Evolutionary conservation across 768 basidiomycete genomes (phyloP).

Genomic region (Leccinum ochraceum): DNA sequence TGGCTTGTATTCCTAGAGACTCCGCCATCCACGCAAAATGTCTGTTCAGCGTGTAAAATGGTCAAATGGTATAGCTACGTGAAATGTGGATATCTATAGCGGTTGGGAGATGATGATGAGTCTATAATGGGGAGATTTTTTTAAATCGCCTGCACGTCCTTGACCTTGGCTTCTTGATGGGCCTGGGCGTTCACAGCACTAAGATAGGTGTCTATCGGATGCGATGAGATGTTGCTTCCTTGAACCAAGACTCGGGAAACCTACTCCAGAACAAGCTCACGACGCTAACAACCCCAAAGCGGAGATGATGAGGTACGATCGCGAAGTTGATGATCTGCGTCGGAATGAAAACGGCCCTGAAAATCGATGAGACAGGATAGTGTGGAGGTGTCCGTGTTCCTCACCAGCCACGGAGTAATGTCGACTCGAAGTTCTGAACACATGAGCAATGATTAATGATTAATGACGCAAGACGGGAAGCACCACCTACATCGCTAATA

Average conservation of each 20-base stretch:
- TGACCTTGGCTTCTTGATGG: slow-evolving; percentile 4
- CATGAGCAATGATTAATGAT: neutral
- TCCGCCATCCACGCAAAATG: neutral
- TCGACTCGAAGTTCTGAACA: slow-evolving; percentile 67
- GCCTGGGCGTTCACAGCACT: slow-evolving; percentile 51
- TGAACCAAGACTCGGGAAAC: slow-evolving; percentile 30
- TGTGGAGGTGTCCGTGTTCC: slow-evolving; percentile 8
- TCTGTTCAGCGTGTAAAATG: neutral
- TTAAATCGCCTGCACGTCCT: slow-evolving; percentile 4
- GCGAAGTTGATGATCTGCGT: slow-evolving; percentile 80
- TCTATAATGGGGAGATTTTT: neutral
- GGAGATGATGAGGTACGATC: slow-evolving; percentile 72
- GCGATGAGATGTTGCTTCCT: neutral
- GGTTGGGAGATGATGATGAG: slow-evolving; percentile 14
- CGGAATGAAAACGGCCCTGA: slow-evolving; percentile 72
- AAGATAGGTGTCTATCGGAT: slow-evolving; percentile 57
- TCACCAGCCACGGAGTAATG: slow-evolving; percentile 76
- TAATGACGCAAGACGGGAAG: neutral
- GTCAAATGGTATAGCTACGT: slow-evolving; percentile 11
- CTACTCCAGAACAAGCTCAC: slow-evolving; percentile 84
- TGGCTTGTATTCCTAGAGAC: neutral
- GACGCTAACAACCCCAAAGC: slow-evolving; percentile 71
- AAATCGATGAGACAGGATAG: neutral
- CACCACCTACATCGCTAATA: slow-evolving; percentile 36
- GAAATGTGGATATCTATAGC: slow-evolving; percentile 7